Evolutionary conservation across 805 yeast genomes (phyloP).

Genomic region (Candida orba): DNA sequence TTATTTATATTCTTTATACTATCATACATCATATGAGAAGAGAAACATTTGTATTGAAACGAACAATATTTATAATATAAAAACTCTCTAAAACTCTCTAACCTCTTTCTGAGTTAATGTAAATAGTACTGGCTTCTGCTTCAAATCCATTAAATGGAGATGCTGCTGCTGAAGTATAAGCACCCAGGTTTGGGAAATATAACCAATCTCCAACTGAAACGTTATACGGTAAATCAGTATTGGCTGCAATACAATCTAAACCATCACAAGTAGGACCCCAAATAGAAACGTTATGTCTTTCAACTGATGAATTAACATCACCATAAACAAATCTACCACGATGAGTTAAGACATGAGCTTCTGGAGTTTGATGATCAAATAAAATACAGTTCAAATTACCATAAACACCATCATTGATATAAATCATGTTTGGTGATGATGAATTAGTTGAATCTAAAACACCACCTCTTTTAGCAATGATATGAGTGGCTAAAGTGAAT

Average conservation of each 20-base stretch:
- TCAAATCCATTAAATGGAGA: constrained; percentile 88
- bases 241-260: constrained; percentile 67
- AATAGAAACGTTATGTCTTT: constrained; percentile 47
- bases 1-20: too few relatives aligned
- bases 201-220: constrained; percentile 89
- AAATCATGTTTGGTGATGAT: constrained; percentile 55
- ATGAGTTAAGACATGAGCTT: constrained; percentile 58
- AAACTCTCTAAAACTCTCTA: not conserved
- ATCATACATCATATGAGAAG: too few relatives aligned
- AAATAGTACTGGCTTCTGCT: constrained; percentile 50
- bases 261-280: constrained; percentile 99
- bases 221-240: constrained; percentile 45
- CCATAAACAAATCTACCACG: constrained; percentile 38
- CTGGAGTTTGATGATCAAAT: constrained; percentile 83
- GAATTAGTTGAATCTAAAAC: constrained; percentile 21
- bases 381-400: constrained; percentile 92
- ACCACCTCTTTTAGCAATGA: constrained; percentile 72
- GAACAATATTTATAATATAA: not conserved
- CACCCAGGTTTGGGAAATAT: constrained; percentile 77
- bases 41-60: too few relatives aligned
- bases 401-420: constrained; percentile 91
- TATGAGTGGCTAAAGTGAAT: constrained; percentile 75
- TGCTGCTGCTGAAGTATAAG: constrained; percentile 90
- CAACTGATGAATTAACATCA: constrained; percentile 9
- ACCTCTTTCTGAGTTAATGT: constrained; percentile 40